Evolutionary conservation across 805 yeast genomes (phyloP), one percentile per base, ranked within the genome.

Genomic region (Kregervanrija pseudodelftensis): DNA sequence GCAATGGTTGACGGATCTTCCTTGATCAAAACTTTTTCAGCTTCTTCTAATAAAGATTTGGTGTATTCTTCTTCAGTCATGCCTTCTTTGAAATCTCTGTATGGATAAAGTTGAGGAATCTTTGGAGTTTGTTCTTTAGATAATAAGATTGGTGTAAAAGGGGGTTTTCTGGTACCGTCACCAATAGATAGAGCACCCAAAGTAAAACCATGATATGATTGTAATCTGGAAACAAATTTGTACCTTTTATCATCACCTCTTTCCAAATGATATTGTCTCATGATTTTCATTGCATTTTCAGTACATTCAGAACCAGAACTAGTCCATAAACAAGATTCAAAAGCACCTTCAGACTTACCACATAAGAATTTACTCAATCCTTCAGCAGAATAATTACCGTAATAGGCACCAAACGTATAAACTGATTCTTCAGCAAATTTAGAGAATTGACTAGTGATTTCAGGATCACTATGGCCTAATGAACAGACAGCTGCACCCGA

Each of bases 231-330:
- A 65, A 60, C 68, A 39, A 68, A 62, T 42, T 72, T 67, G 45
- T 53, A 52, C 51, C 74, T 68, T 34, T 64, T 57, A 10, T 63
- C 57, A 47, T 68, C 69, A 37, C 71, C 70, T 31, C 59, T 65
- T 54, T 73, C 77, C 35, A 65, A 54, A 46, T 61, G 67, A 50
- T 72, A 71, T 58, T 72, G 77, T 50, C 67, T 60, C 34, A 85
- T 83, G 55, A 84, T 80, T 58, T 84, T 83, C 52, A 83, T 59
- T 2, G 89, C 89, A 32, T 87, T 87, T 60, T 83, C 91, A 55
- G 82, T 84, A 36, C 90, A 85, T 61, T 83, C 91, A 15, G 89
- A 73, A 45, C 95, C 95, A 2, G 85, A 76, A 56, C 80, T 80
- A 47, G 79, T 73, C 47, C 85, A 64, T 37, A 68, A 46, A 12